Base-by-base conservation (phyloP, 2,329 filamentous ascomycete genomes). In the Botrytis deweyae region DNA sequence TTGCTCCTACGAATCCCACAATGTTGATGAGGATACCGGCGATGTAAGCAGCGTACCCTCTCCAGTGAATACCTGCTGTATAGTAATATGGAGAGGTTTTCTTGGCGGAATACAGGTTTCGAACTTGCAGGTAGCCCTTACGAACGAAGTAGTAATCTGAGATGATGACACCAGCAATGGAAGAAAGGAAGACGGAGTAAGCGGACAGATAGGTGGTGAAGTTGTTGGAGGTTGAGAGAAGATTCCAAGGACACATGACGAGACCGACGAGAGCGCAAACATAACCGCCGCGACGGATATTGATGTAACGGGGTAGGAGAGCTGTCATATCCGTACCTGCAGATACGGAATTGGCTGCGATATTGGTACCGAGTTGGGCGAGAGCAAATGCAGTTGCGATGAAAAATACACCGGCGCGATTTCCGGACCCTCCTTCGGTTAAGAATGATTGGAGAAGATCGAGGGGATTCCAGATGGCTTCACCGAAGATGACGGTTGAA, bases 181-280 rank as follows among this genome's bases (percentile, higher is more conserved):
- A 94, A 74, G 92, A 95, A n/a, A 98, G 87, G 84, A 98, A 98
- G 73, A 98, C 94, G 4, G 92, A 94, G 85, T 97, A 97, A 1
- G 95, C 92, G 0, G 93, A 96, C 0, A 98, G 89, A 81, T 97
- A 97, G 5, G 93, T 97, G 0, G 93, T 96, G 84, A 97, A 97
- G 83, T 91, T 90, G 85, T 95, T 97, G 63, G 89, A 89, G 63
- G 86, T 85, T 2, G 88, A 90, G 14, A 97, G 88, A 0, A 97
- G 87, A 75, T 93, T 92, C 89, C 91, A 95, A 0, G 95, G 95
- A 81, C 93, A 96, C 89, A 97, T 97, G 76, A 90, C 92, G 20
- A 97, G 86, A 72, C 93, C 94, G 72, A 97, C 85, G 1, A 87
- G 82, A 0, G 94, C 94, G 80, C 93, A 97, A 76, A 97, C 88